phyloP scores from a whole-genome alignment of 371 early-diverging fungal species.

The Thermomucor indicae-seudaticae region DNA sequence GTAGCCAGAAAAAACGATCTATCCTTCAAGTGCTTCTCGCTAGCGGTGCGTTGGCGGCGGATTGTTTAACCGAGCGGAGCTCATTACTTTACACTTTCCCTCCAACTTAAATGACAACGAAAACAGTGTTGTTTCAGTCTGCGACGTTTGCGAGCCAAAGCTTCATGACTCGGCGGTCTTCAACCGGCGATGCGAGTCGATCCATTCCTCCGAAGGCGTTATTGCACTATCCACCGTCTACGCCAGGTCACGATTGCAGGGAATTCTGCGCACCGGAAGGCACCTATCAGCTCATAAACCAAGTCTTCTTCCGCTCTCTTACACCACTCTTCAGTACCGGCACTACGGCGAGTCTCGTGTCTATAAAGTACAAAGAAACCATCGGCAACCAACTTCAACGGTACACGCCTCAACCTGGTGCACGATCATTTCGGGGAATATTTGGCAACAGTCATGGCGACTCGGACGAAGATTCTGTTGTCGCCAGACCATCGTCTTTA shows the following conservation, averaged over 20 bases:
- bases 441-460: not conserved
- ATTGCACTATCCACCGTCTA: conserved; percentile 25
- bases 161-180: conserved; percentile 34
- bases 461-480: not conserved
- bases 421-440: conserved; percentile 24
- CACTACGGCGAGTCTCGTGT: conserved; percentile 51
- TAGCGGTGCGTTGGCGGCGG: no score
- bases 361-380: conserved; percentile 57
- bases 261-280: conserved; percentile 56
- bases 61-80: no score
- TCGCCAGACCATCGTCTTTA: conserved; percentile 16
- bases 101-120: no score
- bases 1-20: no score
- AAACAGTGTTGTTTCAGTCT: no score
- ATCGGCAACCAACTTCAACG: conserved; percentile 29
- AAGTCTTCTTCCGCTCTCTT: conserved; percentile 48
- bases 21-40: no score
- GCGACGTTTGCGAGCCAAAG: no score
- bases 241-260: conserved; percentile 30
- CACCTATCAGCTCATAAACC: conserved; percentile 41
- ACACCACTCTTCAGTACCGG: conserved; percentile 47
- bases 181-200: conserved; percentile 31
- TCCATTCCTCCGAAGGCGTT: not conserved
- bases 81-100: no score
- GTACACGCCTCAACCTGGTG: conserved; percentile 41